Conservation (phyloP, 441 rosid species). For the Populus hybrid region DNA sequence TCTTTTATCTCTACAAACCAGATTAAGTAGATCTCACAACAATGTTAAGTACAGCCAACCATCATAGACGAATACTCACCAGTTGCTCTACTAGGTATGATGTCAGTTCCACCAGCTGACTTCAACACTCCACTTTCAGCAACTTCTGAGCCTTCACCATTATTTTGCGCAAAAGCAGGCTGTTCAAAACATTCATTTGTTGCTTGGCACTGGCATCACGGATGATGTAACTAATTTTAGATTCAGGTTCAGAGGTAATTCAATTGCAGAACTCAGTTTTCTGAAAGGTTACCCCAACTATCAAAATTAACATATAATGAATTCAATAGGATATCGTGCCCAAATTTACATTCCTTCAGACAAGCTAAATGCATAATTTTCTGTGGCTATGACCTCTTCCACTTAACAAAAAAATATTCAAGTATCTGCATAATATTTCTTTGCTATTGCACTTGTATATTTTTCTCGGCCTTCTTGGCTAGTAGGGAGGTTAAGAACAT, state of each 20-base stretch:
- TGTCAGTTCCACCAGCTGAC: constrained; percentile 27
- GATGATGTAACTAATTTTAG: neutral
- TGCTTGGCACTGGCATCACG: constrained; percentile 13
- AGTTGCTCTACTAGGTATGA: constrained; percentile 17
- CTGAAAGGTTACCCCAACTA: neutral
- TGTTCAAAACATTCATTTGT: constrained; percentile 31
- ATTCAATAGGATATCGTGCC: neutral
- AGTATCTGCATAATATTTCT: too few relatives aligned
- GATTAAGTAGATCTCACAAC: neutral
- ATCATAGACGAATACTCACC: constrained; percentile 8
- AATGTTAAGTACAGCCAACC: neutral
- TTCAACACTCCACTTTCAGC: constrained; percentile 21
- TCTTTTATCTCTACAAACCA: constrained; percentile 2
- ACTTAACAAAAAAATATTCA: too few relatives aligned
- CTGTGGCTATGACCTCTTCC: neutral
- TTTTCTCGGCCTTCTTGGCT: neutral
- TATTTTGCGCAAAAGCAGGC: constrained; percentile 33
- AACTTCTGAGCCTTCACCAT: constrained; percentile 28
- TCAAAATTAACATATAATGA: neutral
- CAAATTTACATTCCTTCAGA: neutral
- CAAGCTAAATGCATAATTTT: neutral
- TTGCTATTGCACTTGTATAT: too few relatives aligned
- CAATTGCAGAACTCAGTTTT: constrained; percentile 1
- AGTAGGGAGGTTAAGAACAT: neutral
- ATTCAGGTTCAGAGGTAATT: neutral